Percentiles rank a stretch among this genome's conserved stretches.
Evolutionary conservation across 164 flowering plant genomes (phyloP).

Genomic region (Saururus chinensis): DNA sequence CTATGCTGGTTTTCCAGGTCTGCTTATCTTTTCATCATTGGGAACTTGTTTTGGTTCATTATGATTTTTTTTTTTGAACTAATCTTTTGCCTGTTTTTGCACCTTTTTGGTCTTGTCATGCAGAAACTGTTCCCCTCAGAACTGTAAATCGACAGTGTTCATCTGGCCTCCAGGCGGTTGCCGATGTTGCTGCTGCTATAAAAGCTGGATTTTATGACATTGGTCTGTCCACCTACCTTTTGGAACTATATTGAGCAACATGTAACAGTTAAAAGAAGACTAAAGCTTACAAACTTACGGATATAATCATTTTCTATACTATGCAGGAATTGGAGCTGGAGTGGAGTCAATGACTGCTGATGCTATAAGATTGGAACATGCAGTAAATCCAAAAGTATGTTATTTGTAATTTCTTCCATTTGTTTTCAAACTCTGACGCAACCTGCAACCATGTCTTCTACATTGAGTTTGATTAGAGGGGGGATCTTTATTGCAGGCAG

Average conservation of each 20-base stretch:
- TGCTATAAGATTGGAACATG: conserved; percentile 58
- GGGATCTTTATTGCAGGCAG: conserved; percentile 31
- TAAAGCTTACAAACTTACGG: background rate
- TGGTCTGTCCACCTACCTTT: conserved; percentile 29
- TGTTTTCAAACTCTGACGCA: background rate
- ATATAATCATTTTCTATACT: background rate
- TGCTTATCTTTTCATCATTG: background rate
- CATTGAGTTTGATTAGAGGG: background rate
- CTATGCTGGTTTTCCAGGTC: conserved; percentile 99
- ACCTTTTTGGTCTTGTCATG: background rate
- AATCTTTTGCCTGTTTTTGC: background rate
- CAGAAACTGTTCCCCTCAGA: conserved; percentile 89
- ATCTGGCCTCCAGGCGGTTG: conserved; percentile 99
- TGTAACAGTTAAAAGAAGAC: no score
- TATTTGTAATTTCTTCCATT: background rate
- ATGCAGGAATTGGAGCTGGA: conserved; percentile 91
- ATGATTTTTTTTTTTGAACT: no score
- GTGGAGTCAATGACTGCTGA: conserved; percentile 84
- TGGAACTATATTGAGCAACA: background rate
- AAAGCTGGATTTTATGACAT: conserved; percentile 97
- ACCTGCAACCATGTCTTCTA: background rate
- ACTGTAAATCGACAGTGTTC: conserved; percentile 97
- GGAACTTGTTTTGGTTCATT: background rate
- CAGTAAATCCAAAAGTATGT: conserved; percentile 72
- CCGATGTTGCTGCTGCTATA: conserved; percentile 98